Evolutionary conservation across 2,329 filamentous ascomycete genomes (phyloP).

Genomic region (Botryotinia narcissicola): DNA sequence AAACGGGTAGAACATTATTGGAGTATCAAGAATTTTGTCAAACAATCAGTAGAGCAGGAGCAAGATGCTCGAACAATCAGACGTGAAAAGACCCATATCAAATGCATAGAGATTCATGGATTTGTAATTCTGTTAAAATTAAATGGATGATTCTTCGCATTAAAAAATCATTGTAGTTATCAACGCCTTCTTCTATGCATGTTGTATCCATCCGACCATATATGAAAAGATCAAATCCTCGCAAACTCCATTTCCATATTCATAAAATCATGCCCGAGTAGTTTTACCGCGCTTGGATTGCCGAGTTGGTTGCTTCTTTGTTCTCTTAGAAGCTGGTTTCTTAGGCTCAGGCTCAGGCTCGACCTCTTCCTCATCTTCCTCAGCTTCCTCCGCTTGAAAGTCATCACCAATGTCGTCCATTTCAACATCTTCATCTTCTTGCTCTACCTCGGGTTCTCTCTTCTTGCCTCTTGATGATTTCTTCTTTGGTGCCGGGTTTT

Average conservation of each 20-base stretch:
- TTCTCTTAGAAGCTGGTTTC: constrained; percentile 1
- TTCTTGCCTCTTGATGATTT: constrained; percentile 6
- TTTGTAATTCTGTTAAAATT: neutral
- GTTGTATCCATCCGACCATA: constrained; percentile 4
- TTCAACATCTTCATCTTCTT: constrained; percentile 4
- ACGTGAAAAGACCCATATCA: neutral
- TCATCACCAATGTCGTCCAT: neutral
- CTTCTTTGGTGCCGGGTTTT: constrained; percentile 2
- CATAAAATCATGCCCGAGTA: constrained; percentile 3
- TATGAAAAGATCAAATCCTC: constrained; percentile 4
- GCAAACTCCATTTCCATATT: constrained; percentile 8
- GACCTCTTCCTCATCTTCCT: constrained; percentile 11
- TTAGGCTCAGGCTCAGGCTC: neutral
- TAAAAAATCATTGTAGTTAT: neutral
- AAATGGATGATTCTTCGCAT: neutral
- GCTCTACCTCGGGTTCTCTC: constrained; percentile 2
- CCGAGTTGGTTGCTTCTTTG: neutral
- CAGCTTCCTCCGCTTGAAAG: constrained; percentile 7
- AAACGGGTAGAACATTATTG: neutral
- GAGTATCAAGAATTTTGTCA: neutral
- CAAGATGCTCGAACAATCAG: neutral
- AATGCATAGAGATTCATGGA: neutral
- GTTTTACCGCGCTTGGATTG: constrained; percentile 13
- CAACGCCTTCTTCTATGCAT: constrained; percentile 10
- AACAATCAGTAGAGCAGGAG: neutral